Percentiles rank a stretch among this genome's conserved stretches.
Conservation (phyloP, 176 grass and related monocot species). For the Microstegium vimineum region DNA sequence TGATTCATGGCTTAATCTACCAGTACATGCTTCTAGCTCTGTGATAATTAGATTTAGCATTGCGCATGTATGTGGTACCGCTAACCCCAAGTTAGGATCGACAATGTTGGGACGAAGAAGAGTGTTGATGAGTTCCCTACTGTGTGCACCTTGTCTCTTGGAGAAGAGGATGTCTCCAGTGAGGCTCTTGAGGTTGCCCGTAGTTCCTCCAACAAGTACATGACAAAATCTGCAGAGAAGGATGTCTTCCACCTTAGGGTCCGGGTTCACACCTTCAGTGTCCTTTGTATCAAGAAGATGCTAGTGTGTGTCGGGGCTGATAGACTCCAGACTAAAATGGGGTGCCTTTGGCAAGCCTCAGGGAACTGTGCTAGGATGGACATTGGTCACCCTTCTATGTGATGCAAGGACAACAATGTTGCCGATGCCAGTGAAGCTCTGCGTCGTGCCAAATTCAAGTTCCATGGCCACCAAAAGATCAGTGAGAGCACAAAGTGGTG, state of each 20-base stretch:
- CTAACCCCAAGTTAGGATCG: no score
- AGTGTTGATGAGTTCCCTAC: constrained; percentile 10
- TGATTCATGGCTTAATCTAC: no score
- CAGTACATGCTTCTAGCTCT: no score
- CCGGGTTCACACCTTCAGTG: constrained; percentile 39
- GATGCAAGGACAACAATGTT: constrained; percentile 34
- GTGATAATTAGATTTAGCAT: no score
- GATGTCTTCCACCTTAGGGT: constrained; percentile 43
- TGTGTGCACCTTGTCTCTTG: constrained; percentile 25
- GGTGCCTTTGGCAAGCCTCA: constrained; percentile 44
- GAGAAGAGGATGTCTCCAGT: constrained; percentile 48
- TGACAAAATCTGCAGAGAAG: constrained; percentile 38
- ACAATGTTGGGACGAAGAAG: constrained; percentile 46
- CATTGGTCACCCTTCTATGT: constrained; percentile 37
- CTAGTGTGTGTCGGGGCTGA: constrained; percentile 42
- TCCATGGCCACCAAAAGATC: constrained; percentile 45
- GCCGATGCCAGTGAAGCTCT: constrained; percentile 25
- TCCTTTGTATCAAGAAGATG: constrained; percentile 44
- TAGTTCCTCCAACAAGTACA: constrained; percentile 41
- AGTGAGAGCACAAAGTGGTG: constrained; percentile 36
- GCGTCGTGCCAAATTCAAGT: constrained; percentile 43
- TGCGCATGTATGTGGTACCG: no score
- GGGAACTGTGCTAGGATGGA: constrained; percentile 30
- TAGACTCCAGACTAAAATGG: constrained; percentile 52
- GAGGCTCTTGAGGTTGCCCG: constrained; percentile 45